A percentile compares a stretch with the other conserved stretches of the same genome.
phyloP scores from a whole-genome alignment of 352 stramenopile genomes.

The Pseudoperonospora humuli region DNA sequence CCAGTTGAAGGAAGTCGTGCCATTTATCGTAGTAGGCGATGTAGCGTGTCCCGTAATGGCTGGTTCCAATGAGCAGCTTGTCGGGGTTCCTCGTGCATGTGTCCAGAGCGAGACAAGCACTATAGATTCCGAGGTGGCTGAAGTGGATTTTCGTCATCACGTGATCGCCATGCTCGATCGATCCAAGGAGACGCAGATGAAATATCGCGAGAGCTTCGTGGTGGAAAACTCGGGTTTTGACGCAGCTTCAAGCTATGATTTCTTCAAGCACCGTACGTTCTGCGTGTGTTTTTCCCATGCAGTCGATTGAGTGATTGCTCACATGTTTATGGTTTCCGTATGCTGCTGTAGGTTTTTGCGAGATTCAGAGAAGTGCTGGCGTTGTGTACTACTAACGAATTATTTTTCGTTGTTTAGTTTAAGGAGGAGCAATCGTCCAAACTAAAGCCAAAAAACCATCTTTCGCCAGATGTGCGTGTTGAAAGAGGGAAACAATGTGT shows the following conservation, averaged over 20 bases:
- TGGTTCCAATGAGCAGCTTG: constrained; percentile 8
- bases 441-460: constrained; percentile 11
- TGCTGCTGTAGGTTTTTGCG: constrained; percentile 19
- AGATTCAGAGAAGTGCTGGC: constrained; percentile 15
- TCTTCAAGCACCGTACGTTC: constrained; percentile 63
- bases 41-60: constrained; percentile 44
- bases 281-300: background rate
- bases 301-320: background rate
- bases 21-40: constrained; percentile 51
- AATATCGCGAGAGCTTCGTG: constrained; percentile 43
- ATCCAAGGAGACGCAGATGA: constrained; percentile 36
- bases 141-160: constrained; percentile 42
- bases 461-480: constrained; percentile 7
- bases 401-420: constrained; percentile 1
- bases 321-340: background rate
- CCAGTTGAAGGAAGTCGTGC: constrained; percentile 42
- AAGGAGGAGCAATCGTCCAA: constrained; percentile 7
- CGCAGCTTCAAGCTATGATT: constrained; percentile 45
- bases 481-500: background rate
- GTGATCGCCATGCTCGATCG: constrained; percentile 45
- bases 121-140: constrained; percentile 7
- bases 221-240: constrained; percentile 46
- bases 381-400: constrained; percentile 28
- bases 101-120: constrained; percentile 4
- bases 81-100: background rate